Percentiles rank a stretch among this genome's conserved stretches.
phyloP scores from a whole-genome alignment of 176 grass and related monocot species.

The Carex myosuroides region DNA sequence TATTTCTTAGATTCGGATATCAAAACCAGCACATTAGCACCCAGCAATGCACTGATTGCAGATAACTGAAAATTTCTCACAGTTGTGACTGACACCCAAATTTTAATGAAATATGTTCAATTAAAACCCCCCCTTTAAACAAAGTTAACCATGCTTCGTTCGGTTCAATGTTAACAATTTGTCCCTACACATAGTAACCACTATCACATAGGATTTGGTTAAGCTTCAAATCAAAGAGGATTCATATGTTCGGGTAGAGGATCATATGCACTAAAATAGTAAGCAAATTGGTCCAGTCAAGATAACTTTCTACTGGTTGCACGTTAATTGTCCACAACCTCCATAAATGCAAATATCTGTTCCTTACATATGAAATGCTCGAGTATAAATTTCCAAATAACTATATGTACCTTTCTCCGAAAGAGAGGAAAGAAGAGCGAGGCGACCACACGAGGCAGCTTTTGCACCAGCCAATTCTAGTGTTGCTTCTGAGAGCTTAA shows the following conservation, averaged over 20 bases:
- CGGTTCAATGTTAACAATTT: too few species aligned
- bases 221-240: too few species aligned
- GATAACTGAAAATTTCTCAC: not conserved
- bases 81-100: not conserved
- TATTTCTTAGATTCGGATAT: not conserved
- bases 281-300: too few species aligned
- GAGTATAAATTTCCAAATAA: not conserved
- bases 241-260: too few species aligned
- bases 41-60: not conserved
- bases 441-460: slow-evolving; percentile 79
- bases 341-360: not conserved
- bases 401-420: slow-evolving; percentile 62
- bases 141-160: too few species aligned
- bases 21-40: not conserved
- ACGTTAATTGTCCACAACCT: not conserved
- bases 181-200: too few species aligned
- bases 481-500: slow-evolving; percentile 67
- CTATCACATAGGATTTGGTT: too few species aligned
- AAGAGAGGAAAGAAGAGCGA: slow-evolving; percentile 46
- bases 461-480: slow-evolving; percentile 86
- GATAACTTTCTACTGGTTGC: not conserved
- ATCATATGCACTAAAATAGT: too few species aligned
- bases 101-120: not conserved
- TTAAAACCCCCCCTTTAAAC: too few species aligned
- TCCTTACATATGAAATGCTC: not conserved